Percentiles rank a stretch among this genome's conserved stretches.
Evolutionary conservation across 257 asterid species (phyloP).

Genomic region (Primulina huaijiensis): DNA sequence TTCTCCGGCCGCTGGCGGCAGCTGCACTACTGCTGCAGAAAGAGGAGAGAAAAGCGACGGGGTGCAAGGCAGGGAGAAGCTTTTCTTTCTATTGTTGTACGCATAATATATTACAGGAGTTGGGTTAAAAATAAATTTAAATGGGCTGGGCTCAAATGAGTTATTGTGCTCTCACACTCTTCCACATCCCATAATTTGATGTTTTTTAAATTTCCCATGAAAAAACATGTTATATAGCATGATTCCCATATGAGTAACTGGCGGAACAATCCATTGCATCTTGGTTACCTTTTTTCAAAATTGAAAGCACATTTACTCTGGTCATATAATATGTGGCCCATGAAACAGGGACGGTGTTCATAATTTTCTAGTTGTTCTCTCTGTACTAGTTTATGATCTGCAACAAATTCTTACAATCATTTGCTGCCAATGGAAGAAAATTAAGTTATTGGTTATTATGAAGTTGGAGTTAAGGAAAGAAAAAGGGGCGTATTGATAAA

Average conservation of each 20-base stretch:
- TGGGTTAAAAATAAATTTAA: too few relatives aligned
- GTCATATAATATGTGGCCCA: constrained; percentile 12
- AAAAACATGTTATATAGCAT: neutral
- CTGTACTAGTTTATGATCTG: neutral
- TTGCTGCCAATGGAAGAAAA: constrained; percentile 4
- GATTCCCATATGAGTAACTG: constrained; percentile 13
- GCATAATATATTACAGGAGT: too few relatives aligned
- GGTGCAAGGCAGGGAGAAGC: too few relatives aligned
- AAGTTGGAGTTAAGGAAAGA: neutral
- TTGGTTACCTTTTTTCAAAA: constrained; percentile 7
- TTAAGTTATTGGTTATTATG: constrained; percentile 1
- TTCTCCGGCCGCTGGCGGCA: too few relatives aligned
- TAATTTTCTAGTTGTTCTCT: constrained; percentile 9
- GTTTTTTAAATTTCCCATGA: too few relatives aligned
- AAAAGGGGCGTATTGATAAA: neutral
- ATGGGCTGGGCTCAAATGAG: too few relatives aligned
- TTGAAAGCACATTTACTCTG: constrained; percentile 16
- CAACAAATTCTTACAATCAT: constrained; percentile 8
- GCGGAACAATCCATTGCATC: neutral
- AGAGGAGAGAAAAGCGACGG: too few relatives aligned
- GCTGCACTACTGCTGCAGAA: too few relatives aligned
- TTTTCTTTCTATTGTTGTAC: too few relatives aligned
- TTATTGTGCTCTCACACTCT: neutral
- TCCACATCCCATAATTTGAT: constrained; percentile 4
- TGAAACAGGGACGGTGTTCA: constrained; percentile 14